phyloP scores from a whole-genome alignment of 1,139 yeast species.

The Candida frijolesensis region DNA sequence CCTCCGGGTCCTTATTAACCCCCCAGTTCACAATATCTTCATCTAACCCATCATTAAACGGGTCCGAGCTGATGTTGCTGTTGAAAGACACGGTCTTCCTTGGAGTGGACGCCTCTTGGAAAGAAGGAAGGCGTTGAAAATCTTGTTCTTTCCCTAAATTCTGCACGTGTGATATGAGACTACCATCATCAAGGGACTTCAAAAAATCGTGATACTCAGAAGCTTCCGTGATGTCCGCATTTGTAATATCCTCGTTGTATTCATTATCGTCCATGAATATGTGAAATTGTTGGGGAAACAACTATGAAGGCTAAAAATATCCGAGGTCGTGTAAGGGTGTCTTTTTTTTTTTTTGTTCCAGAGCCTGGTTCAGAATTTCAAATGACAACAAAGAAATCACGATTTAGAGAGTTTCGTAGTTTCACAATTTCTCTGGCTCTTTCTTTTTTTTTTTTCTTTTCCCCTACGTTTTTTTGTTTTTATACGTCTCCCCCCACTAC shows the following conservation, averaged over 20 bases:
- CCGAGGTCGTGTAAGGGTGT: slow-evolving; percentile 1
- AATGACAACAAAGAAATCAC: slow-evolving; percentile 7
- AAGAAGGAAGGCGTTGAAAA: slow-evolving; percentile 1
- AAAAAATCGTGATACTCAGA: slow-evolving; percentile 28
- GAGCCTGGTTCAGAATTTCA: not conserved
- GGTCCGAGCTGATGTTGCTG: slow-evolving; percentile 36
- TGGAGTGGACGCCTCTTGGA: slow-evolving; percentile 16
- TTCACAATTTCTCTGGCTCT: not conserved
- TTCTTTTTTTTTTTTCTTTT: slow-evolving; percentile 2
- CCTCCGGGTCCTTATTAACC: not conserved
- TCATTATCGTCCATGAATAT: slow-evolving; percentile 3
- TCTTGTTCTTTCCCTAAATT: slow-evolving; percentile 16
- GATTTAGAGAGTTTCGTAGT: not conserved
- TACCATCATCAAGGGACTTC: slow-evolving; percentile 35
- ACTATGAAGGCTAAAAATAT: not conserved
- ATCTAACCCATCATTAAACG: slow-evolving; percentile 46
- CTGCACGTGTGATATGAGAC: slow-evolving; percentile 33
- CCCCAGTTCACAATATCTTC: slow-evolving; percentile 12
- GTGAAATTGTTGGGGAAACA: not conserved
- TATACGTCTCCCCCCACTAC: not conserved
- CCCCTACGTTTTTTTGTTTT: not conserved
- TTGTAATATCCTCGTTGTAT: not conserved
- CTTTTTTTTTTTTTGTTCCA: not conserved
- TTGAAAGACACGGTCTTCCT: slow-evolving; percentile 16
- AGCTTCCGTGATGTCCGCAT: not conserved